These are phyloP conservation scores for Boletus vinaceobasis DNA, from an alignment of 768 basidiomycete genomes.

Conservation along the genomic window DNA sequence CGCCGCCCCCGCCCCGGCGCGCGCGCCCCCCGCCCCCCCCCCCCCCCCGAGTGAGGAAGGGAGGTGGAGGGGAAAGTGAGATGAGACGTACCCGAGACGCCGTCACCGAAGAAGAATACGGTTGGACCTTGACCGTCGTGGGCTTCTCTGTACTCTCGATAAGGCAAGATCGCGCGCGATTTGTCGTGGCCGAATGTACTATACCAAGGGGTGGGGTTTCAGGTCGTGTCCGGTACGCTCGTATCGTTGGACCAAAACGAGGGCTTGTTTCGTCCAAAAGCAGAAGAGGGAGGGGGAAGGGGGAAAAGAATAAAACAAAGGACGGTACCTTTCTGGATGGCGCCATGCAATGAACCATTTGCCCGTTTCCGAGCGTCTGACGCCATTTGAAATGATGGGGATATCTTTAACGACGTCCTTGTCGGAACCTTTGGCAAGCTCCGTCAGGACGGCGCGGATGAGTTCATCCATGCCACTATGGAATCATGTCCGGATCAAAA, in stretches of 20 bases:
- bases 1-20: no score
- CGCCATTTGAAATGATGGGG: slow-evolving; percentile 93
- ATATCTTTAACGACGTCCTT: slow-evolving; percentile 70
- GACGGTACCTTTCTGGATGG: slow-evolving; percentile 77
- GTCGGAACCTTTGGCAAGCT: slow-evolving; percentile 52
- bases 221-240: neutral
- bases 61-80: neutral
- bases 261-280: neutral
- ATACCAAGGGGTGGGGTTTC: neutral
- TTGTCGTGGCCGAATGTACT: slow-evolving; percentile 94
- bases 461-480: slow-evolving; percentile 87
- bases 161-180: slow-evolving; percentile 89
- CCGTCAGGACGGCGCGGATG: slow-evolving; percentile 84
- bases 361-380: slow-evolving; percentile 56
- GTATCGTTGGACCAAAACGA: neutral
- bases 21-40: no score
- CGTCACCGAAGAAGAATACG: slow-evolving; percentile 97
- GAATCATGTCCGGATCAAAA: slow-evolving; percentile 3
- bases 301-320: neutral
- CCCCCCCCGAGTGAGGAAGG: neutral
- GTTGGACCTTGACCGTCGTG: slow-evolving; percentile 46
- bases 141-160: slow-evolving; percentile 45
- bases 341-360: slow-evolving; percentile 81
- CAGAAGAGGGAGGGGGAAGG: neutral
- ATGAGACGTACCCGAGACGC: slow-evolving; percentile 73